These are phyloP conservation scores for Phlebiopsis gigantea DNA, from an alignment of 768 basidiomycete genomes.

Conservation along the genomic window DNA sequence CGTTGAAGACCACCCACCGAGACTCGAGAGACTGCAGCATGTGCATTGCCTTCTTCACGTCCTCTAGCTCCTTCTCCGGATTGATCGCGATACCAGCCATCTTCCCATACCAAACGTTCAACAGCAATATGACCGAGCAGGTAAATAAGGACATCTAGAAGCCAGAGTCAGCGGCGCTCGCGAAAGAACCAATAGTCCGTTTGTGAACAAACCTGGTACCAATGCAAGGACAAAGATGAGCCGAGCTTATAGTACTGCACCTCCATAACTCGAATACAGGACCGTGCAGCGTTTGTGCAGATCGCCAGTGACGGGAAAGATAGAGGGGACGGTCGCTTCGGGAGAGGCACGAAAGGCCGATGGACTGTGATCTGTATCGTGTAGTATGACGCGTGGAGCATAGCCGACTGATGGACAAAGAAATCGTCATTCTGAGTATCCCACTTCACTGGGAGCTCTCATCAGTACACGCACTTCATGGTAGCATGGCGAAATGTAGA, in stretches of 20 bases:
- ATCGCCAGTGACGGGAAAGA: slow-evolving; percentile 50
- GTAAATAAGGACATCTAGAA: slow-evolving; percentile 35
- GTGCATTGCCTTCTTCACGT: slow-evolving; percentile 42
- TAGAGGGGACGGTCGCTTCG: slow-evolving; percentile 30
- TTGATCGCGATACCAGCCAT: slow-evolving; percentile 30
- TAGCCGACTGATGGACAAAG: slow-evolving; percentile 53
- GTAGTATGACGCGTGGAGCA: slow-evolving; percentile 51
- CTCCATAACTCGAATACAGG: slow-evolving; percentile 45
- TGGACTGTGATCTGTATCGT: slow-evolving; percentile 50
- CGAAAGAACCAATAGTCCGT: background rate
- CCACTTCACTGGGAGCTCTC: slow-evolving; percentile 30
- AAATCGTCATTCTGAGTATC: slow-evolving; percentile 36
- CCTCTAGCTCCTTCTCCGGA: slow-evolving; percentile 33
- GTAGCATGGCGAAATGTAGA: background rate
- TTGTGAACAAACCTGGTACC: slow-evolving; percentile 6
- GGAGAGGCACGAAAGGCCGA: slow-evolving; percentile 46
- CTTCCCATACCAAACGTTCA: slow-evolving; percentile 44
- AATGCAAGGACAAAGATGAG: background rate
- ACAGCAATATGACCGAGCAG: slow-evolving; percentile 39
- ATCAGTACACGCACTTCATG: background rate
- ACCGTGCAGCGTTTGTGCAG: slow-evolving; percentile 48
- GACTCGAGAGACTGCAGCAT: slow-evolving; percentile 31
- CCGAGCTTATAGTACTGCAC: slow-evolving; percentile 21
- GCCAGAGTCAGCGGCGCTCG: too few species aligned
- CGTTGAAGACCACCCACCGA: slow-evolving; percentile 22